Conservation (phyloP, 306 rosid species). For the Carpinus viminea region DNA sequence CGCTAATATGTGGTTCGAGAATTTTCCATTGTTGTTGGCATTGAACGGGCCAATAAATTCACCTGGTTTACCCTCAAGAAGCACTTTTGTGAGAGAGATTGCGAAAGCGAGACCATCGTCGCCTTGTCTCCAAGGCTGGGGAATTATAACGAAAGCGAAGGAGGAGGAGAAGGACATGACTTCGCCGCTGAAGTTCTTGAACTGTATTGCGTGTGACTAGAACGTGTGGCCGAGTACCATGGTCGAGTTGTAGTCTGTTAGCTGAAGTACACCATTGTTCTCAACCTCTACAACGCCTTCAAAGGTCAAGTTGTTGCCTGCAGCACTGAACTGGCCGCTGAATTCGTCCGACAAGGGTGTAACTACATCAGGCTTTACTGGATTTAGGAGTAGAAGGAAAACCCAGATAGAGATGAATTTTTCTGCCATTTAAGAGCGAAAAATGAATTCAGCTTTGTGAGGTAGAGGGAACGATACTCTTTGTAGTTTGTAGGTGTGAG, state of each 20-base stretch:
- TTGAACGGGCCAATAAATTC: slow-evolving; percentile 38
- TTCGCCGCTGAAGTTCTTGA: slow-evolving; percentile 13
- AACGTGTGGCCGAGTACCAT: slow-evolving; percentile 21
- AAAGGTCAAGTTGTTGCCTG: slow-evolving; percentile 37
- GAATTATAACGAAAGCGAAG: slow-evolving; percentile 8
- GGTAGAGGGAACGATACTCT: too few relatives aligned
- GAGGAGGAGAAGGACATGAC: slow-evolving; percentile 8
- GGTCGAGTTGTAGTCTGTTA: slow-evolving; percentile 37
- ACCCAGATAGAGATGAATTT: slow-evolving; percentile 19
- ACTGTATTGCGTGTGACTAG: background rate
- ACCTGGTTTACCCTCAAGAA: slow-evolving; percentile 15
- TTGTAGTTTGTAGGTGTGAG: too few relatives aligned
- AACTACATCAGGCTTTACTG: slow-evolving; percentile 16
- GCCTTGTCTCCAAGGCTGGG: background rate
- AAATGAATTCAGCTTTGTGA: background rate
- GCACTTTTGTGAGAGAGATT: background rate
- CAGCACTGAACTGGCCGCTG: slow-evolving; percentile 2
- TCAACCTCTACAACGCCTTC: slow-evolving; percentile 41
- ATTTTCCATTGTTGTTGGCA: slow-evolving; percentile 19
- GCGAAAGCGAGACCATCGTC: slow-evolving; percentile 16
- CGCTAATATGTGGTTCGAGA: slow-evolving; percentile 35
- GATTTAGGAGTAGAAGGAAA: slow-evolving; percentile 19
- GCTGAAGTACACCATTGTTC: slow-evolving; percentile 34
- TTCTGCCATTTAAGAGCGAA: slow-evolving; percentile 34
- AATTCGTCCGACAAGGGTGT: slow-evolving; percentile 5